Base-by-base conservation (phyloP, 768 basidiomycete genomes). In the Amanita jacksonii region DNA sequence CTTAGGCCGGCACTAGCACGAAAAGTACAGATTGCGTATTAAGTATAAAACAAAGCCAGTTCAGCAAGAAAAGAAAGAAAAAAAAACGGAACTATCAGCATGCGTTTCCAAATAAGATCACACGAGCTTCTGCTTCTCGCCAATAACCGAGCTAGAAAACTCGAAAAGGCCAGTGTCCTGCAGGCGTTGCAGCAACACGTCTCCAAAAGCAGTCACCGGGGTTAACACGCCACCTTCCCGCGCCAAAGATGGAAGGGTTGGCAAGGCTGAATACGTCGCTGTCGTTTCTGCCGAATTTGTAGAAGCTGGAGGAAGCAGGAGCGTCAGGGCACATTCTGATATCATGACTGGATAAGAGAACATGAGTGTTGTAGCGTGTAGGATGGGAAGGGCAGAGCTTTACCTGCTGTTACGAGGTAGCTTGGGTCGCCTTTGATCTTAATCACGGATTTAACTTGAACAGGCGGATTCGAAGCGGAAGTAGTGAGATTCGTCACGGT, bases 191-290 rank as follows among this genome's bases (percentile, higher is more conserved):
- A 91, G 64, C 28, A 93, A 60, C 5, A 77, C 74, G 48, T 85
- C 77, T 12, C 91, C 92, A 45, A 94, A 72, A 1, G 86, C 92
- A 3, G 76, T 78, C 61, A 82, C 76, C 0, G 92, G 82, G 1
- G 93, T 97, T 38, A 96, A 65, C 2, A 92, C 62, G 1, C 93
- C 92, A 9, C 91, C 92, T 36, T 67, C 60, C 38, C 64, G 67
- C 3, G 74, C 80, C 5, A 81, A 57, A 1, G 66, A 51, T 0
- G 88, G 75, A 1, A 91, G 72, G 3, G 64, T 57, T 12, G 63
- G 67, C 13, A 73, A 64, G 22, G 67, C 54, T 9, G 49, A 49
- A 19, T 58, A 56, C 9, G 45, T 48, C 22, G 44, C 36, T 7
- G 36, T 43, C 8, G 49, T 44, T 18, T 49, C 44, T 19, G 53